Evolutionary conservation across 1,284 basidiomycete genomes (phyloP), one percentile per base, ranked within the genome.

Genomic region (Ganoderma resinaceum): DNA sequence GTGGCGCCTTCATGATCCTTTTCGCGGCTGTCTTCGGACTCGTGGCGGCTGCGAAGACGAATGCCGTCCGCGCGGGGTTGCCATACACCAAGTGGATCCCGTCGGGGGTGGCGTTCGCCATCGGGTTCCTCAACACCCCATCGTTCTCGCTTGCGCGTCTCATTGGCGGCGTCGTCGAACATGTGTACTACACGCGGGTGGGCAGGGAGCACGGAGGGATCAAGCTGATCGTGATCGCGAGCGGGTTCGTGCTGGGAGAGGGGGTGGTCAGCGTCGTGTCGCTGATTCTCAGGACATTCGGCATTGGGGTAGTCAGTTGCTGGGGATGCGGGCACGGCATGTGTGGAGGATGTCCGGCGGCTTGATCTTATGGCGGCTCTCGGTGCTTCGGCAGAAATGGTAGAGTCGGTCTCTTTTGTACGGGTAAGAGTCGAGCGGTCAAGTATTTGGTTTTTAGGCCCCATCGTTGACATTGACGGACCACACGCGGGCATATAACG

Each of bases 211-310:
- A 72, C 62, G 76, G 83, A 60, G 91, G 89, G 76, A 96, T 93
- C 71, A 87, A 86, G 61, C 84, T 97, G 62, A 93, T 99, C 74
- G 90, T 99, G 42, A 85, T 98, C 38, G 97, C 97, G 4, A 95
- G 93, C 76, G 97, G 97, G 1, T 98, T 99, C 76, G 97, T 99
- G 35, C 84, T 99, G 23, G 97, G 97, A 35, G 97, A 99, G 85
- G 93, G 97, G 1, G 91, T 98, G 49, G 85, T 95, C 31, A 96
- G 95, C 76, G 89, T 99, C 57, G 81, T 96, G 37, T 90, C 92
- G 9, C 84, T 99, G 62, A 78, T 92, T 11, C 80, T 97, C 70
- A 89, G 90, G 73, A 94, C 91, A 52, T 85, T 85, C 53, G 95
- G 95, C 0, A 82, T 94, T 9, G 91, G 90, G 14, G 89, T 91